Evolutionary conservation across 257 asterid species (phyloP), one percentile per base, ranked within the genome.

Genomic region (Fraxinus excelsior): DNA sequence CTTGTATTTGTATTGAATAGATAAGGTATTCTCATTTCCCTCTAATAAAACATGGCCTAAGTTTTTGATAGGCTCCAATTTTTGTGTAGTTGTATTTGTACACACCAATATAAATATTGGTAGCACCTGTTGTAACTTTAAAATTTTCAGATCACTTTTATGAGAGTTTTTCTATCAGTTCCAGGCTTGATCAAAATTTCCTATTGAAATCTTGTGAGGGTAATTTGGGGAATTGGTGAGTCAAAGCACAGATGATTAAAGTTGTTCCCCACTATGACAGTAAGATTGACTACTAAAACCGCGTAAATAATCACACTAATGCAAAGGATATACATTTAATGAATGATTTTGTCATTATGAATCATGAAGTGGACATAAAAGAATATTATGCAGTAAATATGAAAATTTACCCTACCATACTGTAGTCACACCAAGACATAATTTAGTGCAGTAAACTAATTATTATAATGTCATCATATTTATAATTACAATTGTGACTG

Each of bases 241-340:
- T 80, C 72, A 74, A 77, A 80, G 23, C 69, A 78, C 80, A 80
- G 72, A 77, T 66, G 35, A 80, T 80, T 78, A 80, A 80, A 78
- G 81, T 34, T 74, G 85, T 56, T 78, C 74, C 76, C 85, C 87
- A 84, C 85, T 72, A 73, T 12, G 37, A 68, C 38, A 60, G 70
- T 26, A 58, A 7, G 66, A 58, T 58, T 58, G 66, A 58, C 66
- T 58, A 9, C 29, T 46, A 42, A 42, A 42, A 42, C 51, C 51
- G 51, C 51, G 51, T 42, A 42, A 42, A 42, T 42, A 42, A 42
- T 12, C 51, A 2, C 51, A 42, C 16, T 42, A 42, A 42, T 42
- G 51, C 51, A 11, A 42, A 42, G 12, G 51, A 42, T 12, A 13
- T 18, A 12, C 51, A 42, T 12, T 42, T 11, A 42, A 42, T 42